Base-by-base conservation (phyloP, 1,284 basidiomycete species). In the Leccinum fuscescens region DNA sequence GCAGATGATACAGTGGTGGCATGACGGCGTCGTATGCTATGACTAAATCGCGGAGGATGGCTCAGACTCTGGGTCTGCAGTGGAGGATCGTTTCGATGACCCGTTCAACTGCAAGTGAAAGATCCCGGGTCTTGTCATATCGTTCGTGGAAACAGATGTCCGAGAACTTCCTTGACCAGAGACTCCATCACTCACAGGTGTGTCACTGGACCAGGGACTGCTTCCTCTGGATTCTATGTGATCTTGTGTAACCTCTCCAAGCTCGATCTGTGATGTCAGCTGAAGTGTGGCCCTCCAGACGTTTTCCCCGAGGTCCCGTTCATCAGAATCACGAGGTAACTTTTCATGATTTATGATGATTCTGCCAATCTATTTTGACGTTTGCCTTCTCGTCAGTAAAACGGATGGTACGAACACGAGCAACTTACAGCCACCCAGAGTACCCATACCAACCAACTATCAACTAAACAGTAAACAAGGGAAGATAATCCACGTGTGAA, bases 401-500 rank as follows among this genome's bases (percentile, higher is more conserved):
- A 42, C 5, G 4, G 7, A 22, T 31, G 2, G 2, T 6, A 22
- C 6, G 7, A 49, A 24, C 6, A 22, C n/a, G 2, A 39, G 1
- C 33, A 14, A 68, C 68, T 20, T 22, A 69, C 68, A 22, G 65
- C 61, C 15, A 63, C 15, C 65, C 67, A 71, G 11, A 69, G 61
- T 7, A 61, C 4, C 31, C 24, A 57, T 9, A 69, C 61, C 7
- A 69, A 51, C 67, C 69, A 69, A 31, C 69, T 69, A 29, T 31
- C 2, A 27, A 31, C 17, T 8, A 5, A 14, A 54, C 20, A 17
- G 37, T 8, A 6, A 31, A 54, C 27, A 14, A 14, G 29, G 20
- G 55, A 15, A 64, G 61, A 52, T 20, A n/a, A n/a, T 39, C 20
- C 15, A 35, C 11, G n/a, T 20, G 12, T 27, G 4, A 31, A 9